These are phyloP conservation scores for Eucalyptus albens DNA, from an alignment of 345 rosid species.

Conservation along the genomic window DNA sequence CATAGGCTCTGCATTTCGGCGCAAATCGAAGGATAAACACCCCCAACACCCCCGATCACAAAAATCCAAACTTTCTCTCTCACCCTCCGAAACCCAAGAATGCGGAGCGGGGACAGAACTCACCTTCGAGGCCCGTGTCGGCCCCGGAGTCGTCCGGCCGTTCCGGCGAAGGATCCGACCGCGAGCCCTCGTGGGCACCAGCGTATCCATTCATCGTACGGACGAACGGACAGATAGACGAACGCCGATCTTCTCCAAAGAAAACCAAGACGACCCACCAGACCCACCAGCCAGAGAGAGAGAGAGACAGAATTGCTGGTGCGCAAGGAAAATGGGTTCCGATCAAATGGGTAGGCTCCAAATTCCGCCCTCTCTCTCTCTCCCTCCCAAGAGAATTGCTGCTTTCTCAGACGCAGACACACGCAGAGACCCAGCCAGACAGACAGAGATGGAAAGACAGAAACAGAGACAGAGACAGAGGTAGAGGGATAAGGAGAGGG, in stretches of 20 bases:
- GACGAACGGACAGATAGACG: background rate
- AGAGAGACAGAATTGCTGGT: background rate
- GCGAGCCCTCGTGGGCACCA: background rate
- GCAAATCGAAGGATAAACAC: background rate
- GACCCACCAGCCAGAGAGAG: background rate
- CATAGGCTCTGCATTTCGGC: slow-evolving; percentile 41
- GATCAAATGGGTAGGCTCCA: background rate
- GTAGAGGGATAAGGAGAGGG: background rate
- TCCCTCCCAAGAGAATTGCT: background rate
- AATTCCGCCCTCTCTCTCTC: background rate
- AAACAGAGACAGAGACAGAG: background rate
- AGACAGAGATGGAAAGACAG: background rate
- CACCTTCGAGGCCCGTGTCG: slow-evolving; percentile 68
- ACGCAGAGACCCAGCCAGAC: background rate
- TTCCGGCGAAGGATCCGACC: slow-evolving; percentile 28
- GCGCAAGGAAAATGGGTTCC: background rate
- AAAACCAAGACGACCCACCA: too few species aligned
- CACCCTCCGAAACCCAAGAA: background rate
- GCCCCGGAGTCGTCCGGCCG: slow-evolving; percentile 43
- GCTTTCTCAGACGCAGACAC: background rate
- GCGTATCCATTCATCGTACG: background rate
- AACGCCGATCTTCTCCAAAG: background rate
- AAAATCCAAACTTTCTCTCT: background rate
- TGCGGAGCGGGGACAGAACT: background rate
- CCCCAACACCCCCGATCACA: background rate